Conservation (phyloP, 2,329 filamentous ascomycete genomes). For the Podosphaera fusca region DNA sequence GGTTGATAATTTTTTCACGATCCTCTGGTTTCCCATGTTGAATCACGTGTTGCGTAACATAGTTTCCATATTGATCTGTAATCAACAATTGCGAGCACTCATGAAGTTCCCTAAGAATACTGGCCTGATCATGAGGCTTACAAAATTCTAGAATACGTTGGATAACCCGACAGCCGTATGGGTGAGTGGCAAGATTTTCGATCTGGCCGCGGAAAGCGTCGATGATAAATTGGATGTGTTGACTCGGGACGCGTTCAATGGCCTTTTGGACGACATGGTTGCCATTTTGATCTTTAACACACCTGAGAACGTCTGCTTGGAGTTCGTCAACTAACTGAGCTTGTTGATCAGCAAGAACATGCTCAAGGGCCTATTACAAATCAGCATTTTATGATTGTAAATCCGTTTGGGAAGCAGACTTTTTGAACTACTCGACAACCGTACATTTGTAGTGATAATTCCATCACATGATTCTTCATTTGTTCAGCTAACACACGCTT, state of each 20-base stretch:
- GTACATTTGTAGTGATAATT: constrained; percentile 71
- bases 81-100: constrained; percentile 48
- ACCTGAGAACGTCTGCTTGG: constrained; percentile 48
- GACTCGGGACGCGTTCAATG: constrained; percentile 54
- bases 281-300: constrained; percentile 71
- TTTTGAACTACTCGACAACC: constrained; percentile 92
- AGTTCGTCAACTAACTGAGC: constrained; percentile 64
- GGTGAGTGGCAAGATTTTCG: constrained; percentile 48
- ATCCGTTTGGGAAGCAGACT: constrained; percentile 21
- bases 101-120: constrained; percentile 61
- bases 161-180: constrained; percentile 78
- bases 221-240: constrained; percentile 70
- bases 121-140: constrained; percentile 42
- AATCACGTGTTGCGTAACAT: constrained; percentile 85
- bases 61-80: constrained; percentile 80
- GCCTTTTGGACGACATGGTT: constrained; percentile 95
- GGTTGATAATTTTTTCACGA: constrained; percentile 43
- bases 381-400: constrained; percentile 4
- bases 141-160: constrained; percentile 79
- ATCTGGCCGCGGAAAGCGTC: constrained; percentile 57
- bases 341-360: constrained; percentile 83
- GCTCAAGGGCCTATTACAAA: constrained; percentile 49
- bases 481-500: constrained; percentile 67
- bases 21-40: constrained; percentile 53
- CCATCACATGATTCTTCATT: constrained; percentile 68